Evolutionary conservation across 495 filamentous ascomycete species (phyloP), one percentile per base, ranked within the genome.

Genomic region (Aspergillus mulundensis): DNA sequence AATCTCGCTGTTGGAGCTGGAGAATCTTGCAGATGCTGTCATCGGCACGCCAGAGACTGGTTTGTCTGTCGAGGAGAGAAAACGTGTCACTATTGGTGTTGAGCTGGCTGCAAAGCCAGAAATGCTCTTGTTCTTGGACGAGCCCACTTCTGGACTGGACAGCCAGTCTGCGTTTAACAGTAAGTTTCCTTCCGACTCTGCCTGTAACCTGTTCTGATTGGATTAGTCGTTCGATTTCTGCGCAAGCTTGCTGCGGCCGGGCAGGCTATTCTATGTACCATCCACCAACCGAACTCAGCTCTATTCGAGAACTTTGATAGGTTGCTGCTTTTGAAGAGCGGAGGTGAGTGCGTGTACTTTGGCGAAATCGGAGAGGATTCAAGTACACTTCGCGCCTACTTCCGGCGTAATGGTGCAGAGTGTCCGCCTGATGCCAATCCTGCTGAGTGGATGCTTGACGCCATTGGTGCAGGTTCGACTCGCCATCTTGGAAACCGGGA

Each of bases 391-490:
- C 84, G 62, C 77, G 76, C 68, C 86, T 95, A 95, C 70, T 96
- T 96, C 61, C 81, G 85, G 61, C 78, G 81, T 45, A 85, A 91
- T 63, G 87, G 89, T 24, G 89, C 87, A 7, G 74, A 81, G 15
- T 96, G 91, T 67, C 88, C 88, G 0, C 55, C 74, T 5, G 82
- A 85, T n/a, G 84, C 86, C 10, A 97, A 81, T 53, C 91, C 91
- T 16, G 93, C 93, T 8, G 93, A 96, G 65, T 92, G 88, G 82
- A 95, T 97, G 89, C 78, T 97, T 34, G 90, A 95, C 61, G 87
- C 54, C 7, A 94, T 89, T 50, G 94, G 91, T 44, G 71, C 71
- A 10, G 73, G 71, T 3, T 38, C 64, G 12, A 60, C 72, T 1
- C 69, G 67, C 24, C 70, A 72, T 39, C 68, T 63, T 74, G 90